Conservation (phyloP, 2,329 filamentous ascomycete species). For the Penicillium sclerotigenum region DNA sequence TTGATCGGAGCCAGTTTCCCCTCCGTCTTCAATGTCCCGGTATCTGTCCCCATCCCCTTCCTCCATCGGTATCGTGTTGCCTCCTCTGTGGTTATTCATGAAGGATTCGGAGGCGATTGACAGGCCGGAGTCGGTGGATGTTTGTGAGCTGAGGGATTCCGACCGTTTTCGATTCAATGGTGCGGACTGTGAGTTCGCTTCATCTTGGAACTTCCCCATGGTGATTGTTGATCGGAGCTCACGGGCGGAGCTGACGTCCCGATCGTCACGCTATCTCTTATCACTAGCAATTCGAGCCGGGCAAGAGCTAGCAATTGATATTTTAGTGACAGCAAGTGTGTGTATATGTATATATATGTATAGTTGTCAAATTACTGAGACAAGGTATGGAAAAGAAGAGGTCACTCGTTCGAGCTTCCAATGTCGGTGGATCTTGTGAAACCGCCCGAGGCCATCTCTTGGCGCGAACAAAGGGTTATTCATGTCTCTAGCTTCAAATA, state of each 20-base stretch:
- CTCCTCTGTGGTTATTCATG: constrained; percentile 27
- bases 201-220: constrained; percentile 28
- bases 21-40: constrained; percentile 36
- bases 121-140: constrained; percentile 34
- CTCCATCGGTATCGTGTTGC: constrained; percentile 9
- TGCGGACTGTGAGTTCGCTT: constrained; percentile 27
- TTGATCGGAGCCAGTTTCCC: constrained; percentile 24
- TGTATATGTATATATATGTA: not conserved
- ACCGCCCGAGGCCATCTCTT: constrained; percentile 3
- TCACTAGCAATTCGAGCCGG: constrained; percentile 5
- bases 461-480: constrained; percentile 9
- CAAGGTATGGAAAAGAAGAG: not conserved
- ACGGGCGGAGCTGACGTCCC: constrained; percentile 9
- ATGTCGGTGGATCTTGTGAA: not conserved
- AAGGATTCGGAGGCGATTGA: constrained; percentile 33
- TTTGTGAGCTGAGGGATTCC: constrained; percentile 26
- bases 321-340: not conserved
- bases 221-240: constrained; percentile 8
- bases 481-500: not conserved
- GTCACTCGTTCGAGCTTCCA: not conserved
- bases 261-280: constrained; percentile 16
- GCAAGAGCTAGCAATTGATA: not conserved
- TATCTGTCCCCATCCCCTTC: constrained; percentile 26
- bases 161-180: constrained; percentile 28
- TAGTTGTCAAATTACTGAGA: not conserved